A percentile compares a stretch with the other conserved stretches of the same genome.
Evolutionary conservation across 78 protist genomes (phyloP).

Genomic region (Dictyostelium intermedium): DNA sequence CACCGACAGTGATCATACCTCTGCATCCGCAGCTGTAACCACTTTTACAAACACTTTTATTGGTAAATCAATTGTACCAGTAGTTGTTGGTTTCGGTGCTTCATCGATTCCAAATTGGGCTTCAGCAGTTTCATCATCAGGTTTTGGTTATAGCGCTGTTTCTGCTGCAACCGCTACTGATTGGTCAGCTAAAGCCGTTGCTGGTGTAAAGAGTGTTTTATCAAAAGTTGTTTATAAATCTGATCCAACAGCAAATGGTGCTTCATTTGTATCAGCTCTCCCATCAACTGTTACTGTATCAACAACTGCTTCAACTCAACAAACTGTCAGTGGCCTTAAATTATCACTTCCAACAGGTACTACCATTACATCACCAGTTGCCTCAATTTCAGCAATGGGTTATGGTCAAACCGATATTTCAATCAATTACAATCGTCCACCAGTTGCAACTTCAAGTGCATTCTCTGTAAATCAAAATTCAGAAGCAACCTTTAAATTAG

Average conservation of each 20-base stretch:
- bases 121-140: background rate
- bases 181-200: background rate
- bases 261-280: background rate
- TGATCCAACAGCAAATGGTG: background rate
- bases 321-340: background rate
- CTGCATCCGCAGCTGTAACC: background rate
- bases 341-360: background rate
- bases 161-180: background rate
- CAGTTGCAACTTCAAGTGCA: background rate
- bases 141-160: background rate
- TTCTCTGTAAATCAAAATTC: background rate
- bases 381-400: background rate
- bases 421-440: background rate
- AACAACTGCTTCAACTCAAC: background rate
- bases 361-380: no score
- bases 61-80: background rate
- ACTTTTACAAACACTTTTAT: background rate
- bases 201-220: background rate
- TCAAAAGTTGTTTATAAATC: background rate
- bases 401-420: background rate
- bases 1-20: conserved; percentile 14
- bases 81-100: background rate
- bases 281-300: background rate
- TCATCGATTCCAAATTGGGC: background rate
- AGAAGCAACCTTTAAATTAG: background rate